Base-by-base conservation (phyloP, 768 basidiomycete genomes). In the Dioszegia crocea region DNA sequence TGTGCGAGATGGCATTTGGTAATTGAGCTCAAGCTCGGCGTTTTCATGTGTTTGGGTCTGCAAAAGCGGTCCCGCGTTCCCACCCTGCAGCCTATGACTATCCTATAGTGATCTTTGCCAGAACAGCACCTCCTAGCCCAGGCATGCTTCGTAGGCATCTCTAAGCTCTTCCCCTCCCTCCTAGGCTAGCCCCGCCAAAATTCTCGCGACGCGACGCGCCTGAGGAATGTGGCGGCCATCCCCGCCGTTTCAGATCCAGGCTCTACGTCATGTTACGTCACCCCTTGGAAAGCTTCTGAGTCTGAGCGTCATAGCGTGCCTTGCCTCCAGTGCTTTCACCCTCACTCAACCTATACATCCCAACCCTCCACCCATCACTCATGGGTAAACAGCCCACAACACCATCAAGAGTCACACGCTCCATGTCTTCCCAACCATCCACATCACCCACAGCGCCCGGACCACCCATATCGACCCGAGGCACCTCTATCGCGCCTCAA, bases 361-460 rank as follows among this genome's bases (percentile, higher is more conserved):
- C 33, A 33, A 33, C 36, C 39, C 36, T 39, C 48, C 31, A 3
- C 21, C 36, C 21, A 4, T 27, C 38, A 27, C 16, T 16, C 38
- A 53, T 48, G 47, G 26, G 24, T 23, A 38, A 24, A 36, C 33
- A 33, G 33, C 33, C 51, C 17, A 24, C 36, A 11, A 40, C 8
- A 4, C 57, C 63, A 49, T 55, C 63, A 24, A 41, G 70, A 53
- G 55, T 68, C 4, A 72, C 70, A 30, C 56, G 70, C 30, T 64
- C 64, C 41, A 69, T 61, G 65, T 68, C 70, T 0, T 65, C 63
- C 0, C 53, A 56, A 5, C 36, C 62, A 23, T 23, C 44, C 41
- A 23, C 14, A 3, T 12, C 56, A 6, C n/a, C 56, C 24, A 73
- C 71, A 1, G 60, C 68, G 17, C 66, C 71, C 0, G 71, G 71